Base-by-base conservation (phyloP, 75 land plant genomes). In the Isoetes taiwanensis region DNA sequence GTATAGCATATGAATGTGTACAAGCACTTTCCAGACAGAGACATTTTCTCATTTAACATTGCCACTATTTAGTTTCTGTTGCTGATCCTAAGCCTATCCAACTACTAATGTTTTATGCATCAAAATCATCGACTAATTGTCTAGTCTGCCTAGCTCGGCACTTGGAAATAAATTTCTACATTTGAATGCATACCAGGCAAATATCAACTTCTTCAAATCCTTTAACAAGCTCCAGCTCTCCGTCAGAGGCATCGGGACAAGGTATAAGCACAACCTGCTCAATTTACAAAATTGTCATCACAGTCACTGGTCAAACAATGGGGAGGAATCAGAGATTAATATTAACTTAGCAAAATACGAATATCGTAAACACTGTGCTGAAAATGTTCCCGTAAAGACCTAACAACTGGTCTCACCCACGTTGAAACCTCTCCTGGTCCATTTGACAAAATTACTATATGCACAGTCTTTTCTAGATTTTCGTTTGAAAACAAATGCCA, bases 211-310 rank as follows among this genome's bases (percentile, higher is more conserved):
- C 68, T 19, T 59, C 68, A 33, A 61, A 66, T 16, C 63, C 41
- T 30, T 66, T 28, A 12, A 66, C 46, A 24, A 66, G 64, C 16
- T 66, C 41, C 39, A 66, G 30, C 30, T 66, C 68, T 31, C 68
- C 54, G 34, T 62, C 68, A 23, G 68, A 66, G 25, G 68, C 63
- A 66, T 66, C 63, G 43, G 68, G 68, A 34, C 68, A 66, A 12
- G 68, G 68, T 31, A 62, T 37, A 32, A 66, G 33, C 20, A 66
- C 63, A 28, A 59, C 68, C 68, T 66, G 59, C 24, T 31, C 62
- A 38, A 42, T 29, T 46, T 12, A 25, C 39, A 26, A 1, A 0
- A 30, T 17, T 55, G 2, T 4, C 24, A 14, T 43, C 2, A 43
- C 24, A 20, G 24, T 43, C 5, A 25, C 48, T 43, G 48, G 2